Conservation (phyloP, 2,329 filamentous ascomycete species). For the Alternaria gaisen region DNA sequence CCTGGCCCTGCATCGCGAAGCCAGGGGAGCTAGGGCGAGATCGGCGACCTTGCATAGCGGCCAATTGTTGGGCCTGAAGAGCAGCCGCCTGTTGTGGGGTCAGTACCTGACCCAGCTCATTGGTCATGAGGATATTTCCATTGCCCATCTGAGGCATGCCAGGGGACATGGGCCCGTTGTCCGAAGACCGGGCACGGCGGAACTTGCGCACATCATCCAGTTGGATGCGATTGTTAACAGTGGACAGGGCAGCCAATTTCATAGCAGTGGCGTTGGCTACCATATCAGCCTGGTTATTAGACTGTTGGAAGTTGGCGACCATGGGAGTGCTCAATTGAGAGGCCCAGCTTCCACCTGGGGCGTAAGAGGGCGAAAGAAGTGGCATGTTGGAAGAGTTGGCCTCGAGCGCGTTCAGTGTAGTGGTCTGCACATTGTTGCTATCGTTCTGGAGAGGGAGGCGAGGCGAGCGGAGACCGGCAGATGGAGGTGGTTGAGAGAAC, state of each 20-base stretch:
- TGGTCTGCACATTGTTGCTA: conserved; percentile 78
- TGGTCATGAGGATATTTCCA: conserved; percentile 90
- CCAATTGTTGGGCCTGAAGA: conserved; percentile 77
- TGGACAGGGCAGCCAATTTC: conserved; percentile 96
- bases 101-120: conserved; percentile 88
- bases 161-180: conserved; percentile 74
- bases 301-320: conserved; percentile 79
- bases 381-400: conserved; percentile 76
- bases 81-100: conserved; percentile 65
- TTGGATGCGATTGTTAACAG: conserved; percentile 97
- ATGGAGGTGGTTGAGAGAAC: conserved; percentile 80
- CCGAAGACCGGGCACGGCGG: conserved; percentile 87
- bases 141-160: conserved; percentile 69
- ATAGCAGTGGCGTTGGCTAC: conserved; percentile 98
- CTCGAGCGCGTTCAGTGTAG: conserved; percentile 78
- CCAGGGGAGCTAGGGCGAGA: conserved; percentile 92
- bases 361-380: conserved; percentile 79
- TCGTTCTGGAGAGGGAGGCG: conserved; percentile 73
- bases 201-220: conserved; percentile 97
- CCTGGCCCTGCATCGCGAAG: conserved; percentile 73
- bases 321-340: conserved; percentile 99
- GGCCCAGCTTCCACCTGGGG: conserved; percentile 91
- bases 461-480: conserved; percentile 81
- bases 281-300: conserved; percentile 87
- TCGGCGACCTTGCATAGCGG: conserved; percentile 80